A percentile compares a stretch with the other conserved stretches of the same genome.
phyloP scores from a whole-genome alignment of 352 stramenopile genomes.

The Thraustochytrium sp. region DNA sequence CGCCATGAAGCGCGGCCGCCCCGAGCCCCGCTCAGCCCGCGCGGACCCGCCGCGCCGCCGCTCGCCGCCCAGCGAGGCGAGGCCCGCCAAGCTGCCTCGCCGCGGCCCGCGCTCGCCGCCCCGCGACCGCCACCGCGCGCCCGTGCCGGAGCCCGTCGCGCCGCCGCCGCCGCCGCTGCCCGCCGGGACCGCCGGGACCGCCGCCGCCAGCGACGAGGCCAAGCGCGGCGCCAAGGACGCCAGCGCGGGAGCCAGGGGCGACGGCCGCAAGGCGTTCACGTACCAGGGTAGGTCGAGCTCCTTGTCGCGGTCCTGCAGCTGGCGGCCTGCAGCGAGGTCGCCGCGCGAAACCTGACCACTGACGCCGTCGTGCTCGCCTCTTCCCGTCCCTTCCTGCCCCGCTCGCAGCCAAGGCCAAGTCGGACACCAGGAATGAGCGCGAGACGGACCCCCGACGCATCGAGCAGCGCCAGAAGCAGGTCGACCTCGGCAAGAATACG shows the following conservation, averaged over 20 bases:
- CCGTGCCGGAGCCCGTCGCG: neutral
- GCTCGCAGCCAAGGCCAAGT: conserved; percentile 3
- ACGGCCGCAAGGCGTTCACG: neutral
- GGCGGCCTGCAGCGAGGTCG: too few relatives aligned
- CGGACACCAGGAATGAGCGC: neutral
- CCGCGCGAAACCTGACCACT: too few relatives aligned
- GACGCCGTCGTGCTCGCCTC: too few relatives aligned
- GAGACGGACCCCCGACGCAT: conserved; percentile 71
- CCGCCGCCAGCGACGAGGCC: too few relatives aligned
- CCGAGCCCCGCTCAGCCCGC: too few relatives aligned
- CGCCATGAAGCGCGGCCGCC: too few relatives aligned
- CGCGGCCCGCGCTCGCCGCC: neutral
- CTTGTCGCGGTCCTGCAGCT: too few relatives aligned
- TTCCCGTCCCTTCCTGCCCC: too few relatives aligned
- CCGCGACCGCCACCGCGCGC: neutral
- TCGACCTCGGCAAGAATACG: conserved; percentile 84
- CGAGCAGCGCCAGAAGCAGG: conserved; percentile 81
- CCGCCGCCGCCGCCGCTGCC: neutral
- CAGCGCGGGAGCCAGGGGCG: neutral
- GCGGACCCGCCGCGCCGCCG: too few relatives aligned
- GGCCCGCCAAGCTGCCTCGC: neutral
- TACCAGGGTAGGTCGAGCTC: conserved; percentile 22
- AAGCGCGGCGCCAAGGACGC: too few relatives aligned
- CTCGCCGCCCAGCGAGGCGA: too few relatives aligned
- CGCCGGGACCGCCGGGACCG: neutral